Conservation (phyloP, 2,329 filamentous ascomycete genomes). For the Ophiosphaerella narmari region DNA sequence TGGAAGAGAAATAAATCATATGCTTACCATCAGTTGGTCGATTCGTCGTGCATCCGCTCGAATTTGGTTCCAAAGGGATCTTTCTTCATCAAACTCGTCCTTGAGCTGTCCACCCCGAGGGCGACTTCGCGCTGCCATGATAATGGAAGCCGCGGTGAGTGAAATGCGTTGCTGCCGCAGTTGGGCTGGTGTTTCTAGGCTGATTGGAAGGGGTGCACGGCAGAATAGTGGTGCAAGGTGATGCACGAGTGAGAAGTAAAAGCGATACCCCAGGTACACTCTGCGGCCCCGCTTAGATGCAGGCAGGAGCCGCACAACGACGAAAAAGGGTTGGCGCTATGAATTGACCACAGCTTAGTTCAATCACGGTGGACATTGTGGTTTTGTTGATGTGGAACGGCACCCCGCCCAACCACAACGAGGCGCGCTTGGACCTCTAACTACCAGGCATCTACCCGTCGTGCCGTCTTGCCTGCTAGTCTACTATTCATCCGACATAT, state of each 20-base stretch:
- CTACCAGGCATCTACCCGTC: too few relatives aligned
- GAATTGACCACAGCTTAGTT: constrained; percentile 24
- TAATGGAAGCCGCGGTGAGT: constrained; percentile 11
- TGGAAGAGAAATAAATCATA: not conserved
- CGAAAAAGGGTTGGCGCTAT: constrained; percentile 23
- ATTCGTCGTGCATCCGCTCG: constrained; percentile 51
- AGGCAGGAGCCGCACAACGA: constrained; percentile 20
- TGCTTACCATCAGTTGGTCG: constrained; percentile 53
- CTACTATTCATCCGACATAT: too few relatives aligned
- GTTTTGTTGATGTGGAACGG: constrained; percentile 15
- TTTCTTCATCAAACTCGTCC: constrained; percentile 57
- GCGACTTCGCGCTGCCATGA: constrained; percentile 54
- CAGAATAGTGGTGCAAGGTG: not conserved
- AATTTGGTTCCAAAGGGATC: constrained; percentile 55
- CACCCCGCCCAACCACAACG: not conserved
- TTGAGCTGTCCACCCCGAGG: constrained; percentile 50
- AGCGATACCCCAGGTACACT: not conserved
- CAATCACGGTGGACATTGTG: constrained; percentile 20
- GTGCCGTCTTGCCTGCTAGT: too few relatives aligned
- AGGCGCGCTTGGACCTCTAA: too few relatives aligned
- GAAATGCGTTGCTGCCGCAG: not conserved
- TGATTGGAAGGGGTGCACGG: not conserved
- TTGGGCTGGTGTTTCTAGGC: not conserved
- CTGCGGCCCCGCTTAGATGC: not conserved
- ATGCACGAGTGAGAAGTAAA: not conserved